Percentiles rank a stretch among this genome's conserved stretches.
Conservation (phyloP, 2,329 filamentous ascomycete species). For the Trichoderma simmonsii region DNA sequence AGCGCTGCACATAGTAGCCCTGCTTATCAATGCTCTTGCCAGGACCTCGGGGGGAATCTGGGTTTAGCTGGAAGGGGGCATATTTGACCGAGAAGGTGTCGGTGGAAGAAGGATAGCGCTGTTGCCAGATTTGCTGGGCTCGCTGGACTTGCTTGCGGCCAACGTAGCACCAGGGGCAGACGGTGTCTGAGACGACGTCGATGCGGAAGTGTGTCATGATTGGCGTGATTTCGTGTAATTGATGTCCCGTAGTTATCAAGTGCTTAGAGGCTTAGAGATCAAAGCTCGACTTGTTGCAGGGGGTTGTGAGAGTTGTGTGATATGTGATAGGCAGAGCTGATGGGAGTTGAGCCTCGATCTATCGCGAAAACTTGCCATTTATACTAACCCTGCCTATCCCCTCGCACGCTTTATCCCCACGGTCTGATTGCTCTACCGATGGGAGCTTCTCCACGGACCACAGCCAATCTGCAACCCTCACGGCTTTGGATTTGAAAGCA, state of each 20-base stretch:
- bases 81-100: slow-evolving; percentile 56
- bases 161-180: slow-evolving; percentile 53
- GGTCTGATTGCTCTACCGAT: background rate
- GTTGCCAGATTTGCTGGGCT: slow-evolving; percentile 43
- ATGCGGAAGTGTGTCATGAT: slow-evolving; percentile 58
- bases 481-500: slow-evolving; percentile 9
- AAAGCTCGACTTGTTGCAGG: background rate
- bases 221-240: background rate
- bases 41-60: slow-evolving; percentile 32
- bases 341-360: background rate
- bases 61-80: slow-evolving; percentile 45
- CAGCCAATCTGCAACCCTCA: background rate
- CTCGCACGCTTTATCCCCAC: background rate
- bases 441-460: background rate
- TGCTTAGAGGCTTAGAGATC: background rate
- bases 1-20: slow-evolving; percentile 42
- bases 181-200: slow-evolving; percentile 48
- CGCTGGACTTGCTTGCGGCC: slow-evolving; percentile 44
- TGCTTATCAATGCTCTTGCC: slow-evolving; percentile 36
- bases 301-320: background rate
- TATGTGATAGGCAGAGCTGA: background rate
- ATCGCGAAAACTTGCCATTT: background rate
- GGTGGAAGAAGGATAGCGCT: slow-evolving; percentile 37
- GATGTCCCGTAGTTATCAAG: background rate
- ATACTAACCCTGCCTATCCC: background rate